Evolutionary conservation across 371 early-diverging fungal genomes (phyloP).

Genomic region (Dinochytrium kinnereticum): DNA sequence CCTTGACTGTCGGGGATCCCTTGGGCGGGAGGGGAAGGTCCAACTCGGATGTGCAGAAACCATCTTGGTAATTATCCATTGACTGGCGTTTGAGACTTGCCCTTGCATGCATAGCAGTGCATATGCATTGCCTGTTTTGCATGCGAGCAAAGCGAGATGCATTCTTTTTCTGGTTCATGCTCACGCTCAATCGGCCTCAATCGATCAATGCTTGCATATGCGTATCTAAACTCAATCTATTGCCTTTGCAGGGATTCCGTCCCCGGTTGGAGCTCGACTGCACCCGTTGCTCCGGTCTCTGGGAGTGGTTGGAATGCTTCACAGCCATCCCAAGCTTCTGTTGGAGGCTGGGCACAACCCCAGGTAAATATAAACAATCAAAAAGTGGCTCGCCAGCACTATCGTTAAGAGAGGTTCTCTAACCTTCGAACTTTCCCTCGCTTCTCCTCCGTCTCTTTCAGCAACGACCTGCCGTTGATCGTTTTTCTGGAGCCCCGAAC

Average conservation of each 20-base stretch:
- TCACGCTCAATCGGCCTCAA: background rate
- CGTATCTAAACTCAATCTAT: background rate
- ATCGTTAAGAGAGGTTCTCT: background rate
- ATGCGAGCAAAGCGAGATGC: background rate
- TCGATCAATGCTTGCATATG: background rate
- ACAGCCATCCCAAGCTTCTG: background rate
- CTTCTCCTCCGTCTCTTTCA: background rate
- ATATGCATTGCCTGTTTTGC: background rate
- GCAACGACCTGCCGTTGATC: background rate
- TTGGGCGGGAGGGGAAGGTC: background rate
- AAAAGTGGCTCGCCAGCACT: background rate
- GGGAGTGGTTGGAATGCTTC: background rate
- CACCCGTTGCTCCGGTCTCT: background rate
- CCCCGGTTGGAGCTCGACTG: background rate
- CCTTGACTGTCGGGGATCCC: background rate
- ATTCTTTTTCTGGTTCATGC: background rate
- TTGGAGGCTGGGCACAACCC: background rate
- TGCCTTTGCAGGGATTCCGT: constrained; percentile 2
- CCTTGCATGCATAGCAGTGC: background rate
- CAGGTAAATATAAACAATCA: background rate
- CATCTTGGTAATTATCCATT: background rate
- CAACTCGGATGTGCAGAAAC: constrained; percentile 7
- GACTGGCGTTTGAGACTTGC: background rate
- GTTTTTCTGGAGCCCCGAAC: background rate
- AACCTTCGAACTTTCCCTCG: background rate